Evolutionary conservation across 176 grass and related monocot species (phyloP), one percentile per base, ranked within the genome.

Genomic region (Poa pratensis): DNA sequence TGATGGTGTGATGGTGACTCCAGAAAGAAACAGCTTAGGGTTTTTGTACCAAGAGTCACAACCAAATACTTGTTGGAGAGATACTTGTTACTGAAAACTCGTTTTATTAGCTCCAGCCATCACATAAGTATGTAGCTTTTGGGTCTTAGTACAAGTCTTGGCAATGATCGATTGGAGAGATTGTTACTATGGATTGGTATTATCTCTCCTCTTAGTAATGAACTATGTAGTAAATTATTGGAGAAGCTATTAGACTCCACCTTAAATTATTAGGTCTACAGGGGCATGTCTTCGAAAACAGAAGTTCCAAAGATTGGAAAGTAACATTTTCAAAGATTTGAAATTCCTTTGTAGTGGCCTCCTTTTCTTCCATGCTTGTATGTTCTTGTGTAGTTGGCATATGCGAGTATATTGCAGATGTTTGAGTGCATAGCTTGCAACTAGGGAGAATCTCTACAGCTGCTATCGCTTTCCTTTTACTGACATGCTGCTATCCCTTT

Each of bases 381-480:
- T 35, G 37, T 46, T 83, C 52, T 27, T 53, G 53, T 83, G 54
- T 73, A 32, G 18, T 53, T 72, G 18, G 19, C 80, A 63, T 34
- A 42, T 88, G 73, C 37, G 6, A 26, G 34, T 80, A 69, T 50
- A 35, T 66, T 35, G 68, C 55, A 68, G 16, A 45, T 59, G 4
- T 55, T 85, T 43, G 39, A 46, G 19, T 80, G 53, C 26, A 42
- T 86, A 60, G 54, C 57, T 82, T 77, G 50, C 35, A 69, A 3
- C 23, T 76, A 46, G 35, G 19, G 62, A 90, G 20, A 43, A 42
- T 79, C 39, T 90, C 6, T 83, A 24, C 73, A 61, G 51, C 30
- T 53, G 53, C 76, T 42, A 42, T 9, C 40, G 2, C 34, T 35
- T 35, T 35, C 40, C 9, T 43, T 10, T 43, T 43, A 43, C 2